Evolutionary conservation across 352 stramenopile species (phyloP).

Genomic region (Phytophthora sojae): DNA sequence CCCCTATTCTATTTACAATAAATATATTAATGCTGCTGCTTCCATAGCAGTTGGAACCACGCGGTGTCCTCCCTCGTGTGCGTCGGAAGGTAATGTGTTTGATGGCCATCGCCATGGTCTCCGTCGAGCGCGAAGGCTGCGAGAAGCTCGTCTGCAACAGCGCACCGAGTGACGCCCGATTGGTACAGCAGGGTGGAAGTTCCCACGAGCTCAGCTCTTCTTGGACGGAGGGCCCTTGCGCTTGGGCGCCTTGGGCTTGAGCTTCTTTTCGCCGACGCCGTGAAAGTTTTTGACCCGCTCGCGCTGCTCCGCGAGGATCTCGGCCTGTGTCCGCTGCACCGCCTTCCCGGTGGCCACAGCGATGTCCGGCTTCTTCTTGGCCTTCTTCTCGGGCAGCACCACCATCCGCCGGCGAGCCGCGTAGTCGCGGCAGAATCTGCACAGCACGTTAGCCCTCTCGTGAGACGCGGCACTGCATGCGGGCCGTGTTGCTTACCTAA

Average conservation of each 20-base stretch:
- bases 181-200: background rate
- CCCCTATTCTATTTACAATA: constrained; percentile 89
- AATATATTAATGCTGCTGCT: constrained; percentile 64
- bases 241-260: constrained; percentile 72
- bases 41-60: constrained; percentile 32
- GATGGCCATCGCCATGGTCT: background rate
- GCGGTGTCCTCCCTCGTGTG: no score
- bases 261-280: constrained; percentile 65
- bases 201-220: constrained; percentile 32
- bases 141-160: constrained; percentile 4
- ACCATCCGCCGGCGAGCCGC: constrained; percentile 57
- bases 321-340: constrained; percentile 71
- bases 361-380: constrained; percentile 85
- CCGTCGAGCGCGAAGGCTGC: background rate
- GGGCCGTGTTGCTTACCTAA: constrained; percentile 43
- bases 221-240: constrained; percentile 70
- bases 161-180: background rate
- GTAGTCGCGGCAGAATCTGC: constrained; percentile 65
- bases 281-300: constrained; percentile 71
- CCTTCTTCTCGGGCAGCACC: constrained; percentile 68
- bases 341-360: constrained; percentile 64
- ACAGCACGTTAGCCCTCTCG: background rate
- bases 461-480: constrained; percentile 4
- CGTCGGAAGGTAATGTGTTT: no score
- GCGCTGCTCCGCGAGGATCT: constrained; percentile 82